Evolutionary conservation across 352 stramenopile genomes (phyloP), one percentile per base, ranked within the genome.

Genomic region (Globisporangium orthogonon): DNA sequence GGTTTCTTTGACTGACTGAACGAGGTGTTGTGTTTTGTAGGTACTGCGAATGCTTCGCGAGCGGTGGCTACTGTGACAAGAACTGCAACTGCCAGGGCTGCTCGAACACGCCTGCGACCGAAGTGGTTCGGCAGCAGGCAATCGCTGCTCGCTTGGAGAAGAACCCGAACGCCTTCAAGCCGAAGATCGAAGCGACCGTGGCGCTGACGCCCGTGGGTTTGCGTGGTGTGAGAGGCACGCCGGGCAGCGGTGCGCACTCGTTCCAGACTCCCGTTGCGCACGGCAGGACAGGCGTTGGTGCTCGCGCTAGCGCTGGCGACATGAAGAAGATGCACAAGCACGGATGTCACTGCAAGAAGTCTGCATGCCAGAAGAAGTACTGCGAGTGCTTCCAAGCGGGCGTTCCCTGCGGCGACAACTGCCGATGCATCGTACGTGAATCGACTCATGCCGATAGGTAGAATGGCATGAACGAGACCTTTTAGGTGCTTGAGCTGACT

Each of bases 351-450:
- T 99, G 96, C 65, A 95, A 97, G 31, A 99, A 98, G 65, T 98
- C 87, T 23, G 90, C 87, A 2, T 99, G 96, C 58, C 90, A 98
- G 61, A 99, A 99, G 76, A 98, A 98, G 48, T 98, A 98, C 67
- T 98, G 96, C 67, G 96, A 98, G 71, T 98, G 96, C 50, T 98
- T 96, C 66, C 91, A 97, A 62, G 92, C 91, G 0, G 87, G 81
- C 7, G 80, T 95, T 7, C 66, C 78, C 14, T 97, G 89, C 54
- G 87, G 81, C 18, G 75, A 87, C 50, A 96, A 95, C 63, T 97
- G 89, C 62, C 90, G 93, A 30, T 97, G 89, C 56, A 89, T 94
- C 61, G 79, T 87, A 85, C 63, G 77, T 83, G 37, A 23, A 23
- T 23, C 23, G 23, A 23, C 23, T 23, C 23, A 23, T 23, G 23